Evolutionary conservation across 495 filamentous ascomycete species (phyloP), one percentile per base, ranked within the genome.

Genomic region (Neurospora sp.): DNA sequence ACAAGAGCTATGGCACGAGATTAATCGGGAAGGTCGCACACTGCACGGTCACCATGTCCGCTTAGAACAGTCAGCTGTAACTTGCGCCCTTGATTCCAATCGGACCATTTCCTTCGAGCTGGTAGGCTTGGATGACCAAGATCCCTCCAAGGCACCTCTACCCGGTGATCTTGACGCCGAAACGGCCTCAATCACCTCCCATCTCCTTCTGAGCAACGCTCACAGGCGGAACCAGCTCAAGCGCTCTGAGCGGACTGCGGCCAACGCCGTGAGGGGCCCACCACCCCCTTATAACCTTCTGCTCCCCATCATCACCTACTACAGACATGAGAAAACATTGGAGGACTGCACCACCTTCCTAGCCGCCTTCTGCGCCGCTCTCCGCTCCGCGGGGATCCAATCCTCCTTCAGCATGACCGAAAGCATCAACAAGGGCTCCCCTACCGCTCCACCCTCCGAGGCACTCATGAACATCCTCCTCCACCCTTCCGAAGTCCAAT

Each of bases 1-100:
- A 71, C 91, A 97, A 77, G 96, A 99, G 78, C 82, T 99, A n/a
- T 97, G 94, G 86, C 90, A 97, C 74, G 96, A 98, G 81, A 81
- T 99, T 28, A 89, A 90, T 69, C 88, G 92, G 13, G 96, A 99
- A 82, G 90, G 92, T 3, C 89, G 93, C 7, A 82, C 86, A 0
- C 82, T 96, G 43, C 85, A 89, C 11, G 87, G 87, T 54, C 88
- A 89, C 31, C 87, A 90, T 10, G 90, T 97, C 13, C 88, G 86
- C 19, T 85, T 89, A 5, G 84, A 85, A 37, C 86, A 88, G 38
- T 89, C 87, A 71, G 83, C 84, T 54, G 84, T 91, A 54, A 88
- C 80, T n/a, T 88, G 90, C 76, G 83, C 87, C n/a, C 78, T 87
- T 4, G 84, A 86, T 9, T 74, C 84, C 21, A 73, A 69, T 17